phyloP scores from a whole-genome alignment of 495 filamentous ascomycete genomes.

The Xylaria acuta region DNA sequence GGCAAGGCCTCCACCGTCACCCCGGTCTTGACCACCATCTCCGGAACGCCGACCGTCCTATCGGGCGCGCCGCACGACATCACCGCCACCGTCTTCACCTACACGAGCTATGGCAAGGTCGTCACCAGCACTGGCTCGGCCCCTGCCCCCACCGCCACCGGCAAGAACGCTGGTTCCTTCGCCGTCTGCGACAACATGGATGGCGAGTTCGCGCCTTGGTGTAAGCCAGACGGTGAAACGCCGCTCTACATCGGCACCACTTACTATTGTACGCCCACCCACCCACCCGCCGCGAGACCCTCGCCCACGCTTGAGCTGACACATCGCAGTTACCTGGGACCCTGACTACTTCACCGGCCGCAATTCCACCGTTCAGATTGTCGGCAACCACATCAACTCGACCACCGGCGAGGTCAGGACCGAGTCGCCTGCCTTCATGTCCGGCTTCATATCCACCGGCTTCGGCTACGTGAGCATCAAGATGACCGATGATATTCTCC shows the following conservation, averaged over 20 bases:
- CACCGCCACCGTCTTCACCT: constrained; percentile 50
- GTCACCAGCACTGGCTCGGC: constrained; percentile 39
- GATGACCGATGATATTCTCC: constrained; percentile 39
- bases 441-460: constrained; percentile 37
- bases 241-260: constrained; percentile 41
- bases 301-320: constrained; percentile 20
- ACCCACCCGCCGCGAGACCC: background rate
- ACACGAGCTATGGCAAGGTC: constrained; percentile 39
- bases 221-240: constrained; percentile 41
- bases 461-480: constrained; percentile 52
- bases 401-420: constrained; percentile 36
- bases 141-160: constrained; percentile 41
- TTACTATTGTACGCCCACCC: constrained; percentile 50
- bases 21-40: constrained; percentile 46
- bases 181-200: constrained; percentile 47
- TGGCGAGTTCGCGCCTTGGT: constrained; percentile 49
- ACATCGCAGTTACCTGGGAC: constrained; percentile 52
- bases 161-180: constrained; percentile 42
- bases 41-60: constrained; percentile 46
- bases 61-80: constrained; percentile 47
- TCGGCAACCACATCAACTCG: constrained; percentile 46
- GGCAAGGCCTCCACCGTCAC: constrained; percentile 48
- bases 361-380: constrained; percentile 45
- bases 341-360: constrained; percentile 45
- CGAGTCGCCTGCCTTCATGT: constrained; percentile 44